Percentiles rank a stretch among this genome's conserved stretches.
Conservation (phyloP, 2,329 filamentous ascomycete genomes). For the Seiridium cupressi region DNA sequence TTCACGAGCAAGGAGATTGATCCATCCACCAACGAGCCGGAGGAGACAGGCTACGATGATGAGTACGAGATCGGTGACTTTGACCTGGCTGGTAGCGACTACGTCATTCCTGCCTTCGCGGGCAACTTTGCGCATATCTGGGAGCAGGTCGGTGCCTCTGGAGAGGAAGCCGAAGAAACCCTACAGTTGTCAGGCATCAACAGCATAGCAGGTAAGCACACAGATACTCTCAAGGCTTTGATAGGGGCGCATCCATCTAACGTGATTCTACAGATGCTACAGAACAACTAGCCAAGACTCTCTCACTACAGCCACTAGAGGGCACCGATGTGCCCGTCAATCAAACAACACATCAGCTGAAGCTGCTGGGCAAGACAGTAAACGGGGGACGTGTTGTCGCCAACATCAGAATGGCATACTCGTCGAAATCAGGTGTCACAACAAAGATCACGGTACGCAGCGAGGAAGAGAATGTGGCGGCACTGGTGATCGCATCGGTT, state of each 20-base stretch:
- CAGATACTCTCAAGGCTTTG: background rate
- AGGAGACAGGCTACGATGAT: slow-evolving; percentile 91
- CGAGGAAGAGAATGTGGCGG: slow-evolving; percentile 89
- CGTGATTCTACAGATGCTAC: slow-evolving; percentile 68
- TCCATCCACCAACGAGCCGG: slow-evolving; percentile 86
- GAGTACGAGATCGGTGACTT: slow-evolving; percentile 97
- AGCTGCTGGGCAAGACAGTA: slow-evolving; percentile 93
- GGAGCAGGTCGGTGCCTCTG: slow-evolving; percentile 87
- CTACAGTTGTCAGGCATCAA: slow-evolving; percentile 84
- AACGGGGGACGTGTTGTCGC: slow-evolving; percentile 85
- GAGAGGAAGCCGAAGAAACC: slow-evolving; percentile 89
- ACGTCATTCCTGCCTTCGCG: slow-evolving; percentile 88
- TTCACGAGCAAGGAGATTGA: slow-evolving; percentile 99
- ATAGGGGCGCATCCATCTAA: background rate
- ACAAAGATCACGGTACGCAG: slow-evolving; percentile 91
- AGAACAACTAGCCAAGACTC: slow-evolving; percentile 79
- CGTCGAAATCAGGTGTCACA: slow-evolving; percentile 87
- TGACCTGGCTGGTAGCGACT: slow-evolving; percentile 87
- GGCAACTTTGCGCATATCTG: slow-evolving; percentile 95
- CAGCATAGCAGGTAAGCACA: slow-evolving; percentile 81
- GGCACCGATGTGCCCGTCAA: slow-evolving; percentile 89
- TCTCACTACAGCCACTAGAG: slow-evolving; percentile 91
- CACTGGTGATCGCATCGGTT: slow-evolving; percentile 80
- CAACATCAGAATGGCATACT: slow-evolving; percentile 89
- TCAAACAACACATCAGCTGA: slow-evolving; percentile 88